Evolutionary conservation across 2,329 filamentous ascomycete genomes (phyloP).

Genomic region (Aspergillus calidoustus): DNA sequence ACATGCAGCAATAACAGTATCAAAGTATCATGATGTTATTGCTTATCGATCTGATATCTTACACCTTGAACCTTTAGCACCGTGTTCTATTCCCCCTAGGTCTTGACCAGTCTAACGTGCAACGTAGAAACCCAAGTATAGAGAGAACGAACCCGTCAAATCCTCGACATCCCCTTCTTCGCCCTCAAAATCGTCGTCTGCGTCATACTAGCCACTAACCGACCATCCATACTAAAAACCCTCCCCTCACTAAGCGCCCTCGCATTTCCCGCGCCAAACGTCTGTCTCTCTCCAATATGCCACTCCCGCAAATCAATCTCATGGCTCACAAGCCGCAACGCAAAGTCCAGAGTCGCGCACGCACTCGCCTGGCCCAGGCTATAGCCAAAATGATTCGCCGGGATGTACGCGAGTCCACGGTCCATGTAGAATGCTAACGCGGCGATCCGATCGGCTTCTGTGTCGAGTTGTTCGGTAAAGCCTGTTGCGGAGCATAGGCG

Average conservation of each 20-base stretch:
- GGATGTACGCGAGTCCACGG: not conserved
- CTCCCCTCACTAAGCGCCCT: not conserved
- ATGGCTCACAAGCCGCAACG: not conserved
- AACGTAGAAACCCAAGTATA: no score
- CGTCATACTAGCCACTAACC: not conserved
- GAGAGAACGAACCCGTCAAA: not conserved
- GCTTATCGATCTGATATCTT: no score
- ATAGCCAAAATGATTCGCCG: not conserved
- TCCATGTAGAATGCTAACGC: constrained; percentile 2
- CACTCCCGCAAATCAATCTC: not conserved
- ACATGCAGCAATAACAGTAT: no score
- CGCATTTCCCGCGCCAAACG: not conserved
- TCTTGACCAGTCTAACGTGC: no score
- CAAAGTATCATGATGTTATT: no score
- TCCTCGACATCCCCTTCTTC: not conserved
- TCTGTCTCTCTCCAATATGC: not conserved
- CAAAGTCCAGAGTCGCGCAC: not conserved
- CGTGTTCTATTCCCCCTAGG: no score
- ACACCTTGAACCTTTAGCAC: no score
- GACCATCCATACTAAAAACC: not conserved
- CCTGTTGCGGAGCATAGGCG: no score
- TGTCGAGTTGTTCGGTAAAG: not conserved
- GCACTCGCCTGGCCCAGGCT: not conserved
- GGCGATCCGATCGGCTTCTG: not conserved
- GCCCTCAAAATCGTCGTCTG: not conserved